Evolutionary conservation across 306 rosid genomes (phyloP), one percentile per base, ranked within the genome.

Genomic region (Cucurbita pepo): DNA sequence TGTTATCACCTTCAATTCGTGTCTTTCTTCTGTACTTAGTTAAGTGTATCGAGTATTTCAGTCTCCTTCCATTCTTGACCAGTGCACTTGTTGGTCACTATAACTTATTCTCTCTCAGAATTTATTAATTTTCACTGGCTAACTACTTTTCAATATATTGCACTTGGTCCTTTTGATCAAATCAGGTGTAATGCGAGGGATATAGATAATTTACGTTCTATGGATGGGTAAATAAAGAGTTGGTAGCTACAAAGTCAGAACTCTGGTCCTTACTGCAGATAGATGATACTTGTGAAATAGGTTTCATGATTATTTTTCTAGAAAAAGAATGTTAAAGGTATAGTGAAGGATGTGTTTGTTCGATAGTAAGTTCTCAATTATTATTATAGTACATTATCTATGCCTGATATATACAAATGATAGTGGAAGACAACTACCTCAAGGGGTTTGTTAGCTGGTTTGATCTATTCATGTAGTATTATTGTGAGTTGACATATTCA

Each of bases 181-280:
- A 3, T 25, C n/a, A 66, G 55, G 21, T 66, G 72, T 40, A 44
- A 66, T 66, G 40, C 22, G 3, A 61, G 6, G 48, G 45, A 15
- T 37, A 38, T 36, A 38, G 69, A 38, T 61, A 37, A 13, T 61
- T 15, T 37, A 7, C 18, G 7, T 37, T 6, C 9, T 61, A 41
- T 40, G 8, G 22, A 15, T 62, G n/a, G 48, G 48, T 40, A 38
- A 63, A 36, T 19, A 15, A 63, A 12, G 1, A 41, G 51, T 63
- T 63, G 51, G 13, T 41, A 74, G 71, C 81, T 55, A 3, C 63
- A 21, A 48, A 50, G 77, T 69, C 77, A n/a, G 55, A n/a, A 72
- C 53, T 56, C 77, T 77, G 52, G 66, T 75, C 53, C 60, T 78
- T 77, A 47, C 61, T 75, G 76, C 12, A 52, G 76, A 79, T 78